These are phyloP conservation scores for Kickxella alabastrina DNA, from an alignment of 192 early-diverging fungal species.

Conservation along the genomic window DNA sequence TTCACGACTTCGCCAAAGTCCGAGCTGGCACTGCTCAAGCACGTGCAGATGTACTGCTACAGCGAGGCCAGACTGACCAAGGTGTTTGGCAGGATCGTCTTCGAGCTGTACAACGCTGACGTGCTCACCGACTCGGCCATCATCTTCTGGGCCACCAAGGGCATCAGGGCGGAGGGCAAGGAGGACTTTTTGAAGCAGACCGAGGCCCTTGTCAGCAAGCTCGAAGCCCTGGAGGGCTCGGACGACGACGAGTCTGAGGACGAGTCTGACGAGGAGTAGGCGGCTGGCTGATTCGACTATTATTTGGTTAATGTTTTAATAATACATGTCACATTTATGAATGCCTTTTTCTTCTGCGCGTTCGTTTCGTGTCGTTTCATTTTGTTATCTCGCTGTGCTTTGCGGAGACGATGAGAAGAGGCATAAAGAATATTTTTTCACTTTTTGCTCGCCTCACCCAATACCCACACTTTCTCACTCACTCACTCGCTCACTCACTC, in stretches of 20 bases:
- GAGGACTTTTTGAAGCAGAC: conserved; percentile 90
- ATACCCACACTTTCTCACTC: too few species aligned
- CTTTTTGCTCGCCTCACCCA: too few species aligned
- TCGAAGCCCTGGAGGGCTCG: conserved; percentile 65
- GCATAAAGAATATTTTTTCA: too few species aligned
- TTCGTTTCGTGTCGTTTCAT: too few species aligned
- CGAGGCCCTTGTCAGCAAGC: conserved; percentile 81
- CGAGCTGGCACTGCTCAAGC: conserved; percentile 81
- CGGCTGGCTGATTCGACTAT: too few species aligned
- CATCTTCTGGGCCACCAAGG: conserved; percentile 93
- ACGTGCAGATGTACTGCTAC: conserved; percentile 83
- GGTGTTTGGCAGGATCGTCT: conserved; percentile 78
- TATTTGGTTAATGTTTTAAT: too few species aligned
- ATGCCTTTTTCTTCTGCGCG: too few species aligned
- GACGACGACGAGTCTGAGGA: conserved; percentile 62
- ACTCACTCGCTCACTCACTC: too few species aligned
- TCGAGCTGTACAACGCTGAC: conserved; percentile 83
- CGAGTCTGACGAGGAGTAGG: conserved; percentile 2
- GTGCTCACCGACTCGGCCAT: conserved; percentile 89
- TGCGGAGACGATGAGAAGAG: too few species aligned
- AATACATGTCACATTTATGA: too few species aligned
- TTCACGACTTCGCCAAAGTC: conserved; percentile 60
- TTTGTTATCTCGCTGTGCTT: too few species aligned
- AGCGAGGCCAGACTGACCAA: conserved; percentile 86
- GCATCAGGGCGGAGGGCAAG: conserved; percentile 82